Base-by-base conservation (phyloP, 2,329 filamentous ascomycete species). In the Sporothrix curviconia region DNA sequence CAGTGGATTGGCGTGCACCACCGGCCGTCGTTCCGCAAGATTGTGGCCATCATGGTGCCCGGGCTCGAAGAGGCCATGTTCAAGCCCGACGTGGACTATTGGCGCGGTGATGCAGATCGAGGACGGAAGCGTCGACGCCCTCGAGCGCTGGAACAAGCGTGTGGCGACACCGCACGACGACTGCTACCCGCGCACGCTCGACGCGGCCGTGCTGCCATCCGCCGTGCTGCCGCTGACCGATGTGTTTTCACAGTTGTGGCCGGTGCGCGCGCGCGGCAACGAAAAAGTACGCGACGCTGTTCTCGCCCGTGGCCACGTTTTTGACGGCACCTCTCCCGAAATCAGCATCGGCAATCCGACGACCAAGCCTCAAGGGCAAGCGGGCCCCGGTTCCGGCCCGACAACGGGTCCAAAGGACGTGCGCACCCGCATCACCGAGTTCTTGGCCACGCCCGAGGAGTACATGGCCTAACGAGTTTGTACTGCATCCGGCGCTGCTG, bases 21-120 rank as follows among this genome's bases (percentile, higher is more conserved):
- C 65, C 78, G 85, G 46, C 79, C 81, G 6, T 77, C 84, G 59
- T 84, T 88, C 64, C 76, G 83, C 62, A 95, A 94, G 72, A 87
- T 95, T 30, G 92, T 97, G 30, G 82, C 89, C 40, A 75, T 99
- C 63, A 92, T 96, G 88, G 85, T 96, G 11, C 94, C 94, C 11
- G 94, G 94, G 0, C 74, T 99, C 24, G 92, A 97, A 68, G 82
- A 90, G 66, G 87, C 84, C 61, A 94, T 97, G 88, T 95, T 97
- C 73, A 83, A 87, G 69, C 78, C 82, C 12, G 68, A 72, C 37
- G 76, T 79, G 37, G 73, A 83, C 62, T 78, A 78, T 50, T 67
- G 71, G 9, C 71, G 67, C 1, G 59, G 54, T n/a, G 50, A 82
- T 78, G 65, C 75, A 77, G 43, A 68, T 73, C 12, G 58, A 62